Evolutionary conservation across 768 basidiomycete genomes (phyloP), one percentile per base, ranked within the genome.

Genomic region (Jaapia argillacea): DNA sequence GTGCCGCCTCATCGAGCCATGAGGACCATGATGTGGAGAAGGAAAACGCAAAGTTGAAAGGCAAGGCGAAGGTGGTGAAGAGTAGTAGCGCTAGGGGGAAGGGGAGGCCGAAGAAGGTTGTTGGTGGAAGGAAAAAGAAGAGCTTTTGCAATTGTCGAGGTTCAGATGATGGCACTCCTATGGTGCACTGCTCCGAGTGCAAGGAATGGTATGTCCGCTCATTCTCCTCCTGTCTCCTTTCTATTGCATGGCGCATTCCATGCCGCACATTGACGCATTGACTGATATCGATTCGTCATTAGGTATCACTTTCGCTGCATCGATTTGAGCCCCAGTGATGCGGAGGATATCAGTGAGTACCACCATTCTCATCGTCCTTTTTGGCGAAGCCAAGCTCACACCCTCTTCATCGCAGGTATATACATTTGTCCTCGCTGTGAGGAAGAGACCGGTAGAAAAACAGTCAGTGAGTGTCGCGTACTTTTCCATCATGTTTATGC

Each of bases 301-400:
- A 91, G 88, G 88, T 88, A 78, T 60, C 88, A 91, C 59, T 90
- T 90, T 52, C 61, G 63, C n/a, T 91, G 88, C 61, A 70, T 89
- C 6, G 64, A 74, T 46, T 58, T 90, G 39, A 68, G 59, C 45
- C 74, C 76, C 50, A 63, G 69, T 41, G 71, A 80, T 50, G 87
- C 87, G 6, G 79, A 79, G 54, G 81, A 85, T 57, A 83, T 91
- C 59, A 75, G 85, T 87, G 59, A 69, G 85, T 75, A 45, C 44
- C 16, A n/a, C n/a, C n/a, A n/a, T 18, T 28, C 12, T 24, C 37
- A 13, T 41, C 40, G 46, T 45, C 40, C 40, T 45, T 21, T 14
- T 6, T 41, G 24, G 4, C 40, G 1, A 21, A 20, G 21, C 47
- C 36, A 41, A 33, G 45, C 27, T 31, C 4, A 43, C 18, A 18